Evolutionary conservation across 148 eudicot species (phyloP).

Genomic region (Heliamphora exappendiculata): DNA sequence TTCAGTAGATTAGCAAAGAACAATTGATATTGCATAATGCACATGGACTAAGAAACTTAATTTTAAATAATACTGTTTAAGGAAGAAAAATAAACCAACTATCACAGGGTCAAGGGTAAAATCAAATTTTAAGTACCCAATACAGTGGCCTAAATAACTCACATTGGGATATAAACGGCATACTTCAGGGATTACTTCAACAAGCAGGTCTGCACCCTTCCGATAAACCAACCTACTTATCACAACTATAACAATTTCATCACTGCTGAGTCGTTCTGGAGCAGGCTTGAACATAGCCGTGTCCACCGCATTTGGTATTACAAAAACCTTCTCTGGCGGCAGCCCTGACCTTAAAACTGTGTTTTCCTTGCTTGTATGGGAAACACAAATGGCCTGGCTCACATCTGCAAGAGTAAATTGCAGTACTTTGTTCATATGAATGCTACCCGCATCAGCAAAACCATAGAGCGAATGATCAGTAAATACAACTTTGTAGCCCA

Average conservation of each 20-base stretch:
- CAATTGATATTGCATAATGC: background rate
- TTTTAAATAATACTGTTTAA: background rate
- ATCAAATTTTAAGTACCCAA: background rate
- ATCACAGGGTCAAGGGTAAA: background rate
- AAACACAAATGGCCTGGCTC: slow-evolving; percentile 89
- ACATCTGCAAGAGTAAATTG: slow-evolving; percentile 94
- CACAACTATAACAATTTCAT: slow-evolving; percentile 79
- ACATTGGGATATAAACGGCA: slow-evolving; percentile 82
- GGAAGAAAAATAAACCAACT: slow-evolving; percentile 1
- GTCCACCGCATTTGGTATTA: slow-evolving; percentile 96
- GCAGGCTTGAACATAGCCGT: slow-evolving; percentile 97
- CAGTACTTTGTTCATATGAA: slow-evolving; percentile 96
- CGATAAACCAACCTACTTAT: slow-evolving; percentile 94
- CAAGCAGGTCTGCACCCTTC: slow-evolving; percentile 96
- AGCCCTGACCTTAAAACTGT: slow-evolving; percentile 88
- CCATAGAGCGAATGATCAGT: slow-evolving; percentile 99
- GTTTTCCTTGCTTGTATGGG: slow-evolving; percentile 97
- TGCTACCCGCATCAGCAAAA: slow-evolving; percentile 90
- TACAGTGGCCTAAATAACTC: slow-evolving; percentile 26
- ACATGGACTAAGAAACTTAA: background rate
- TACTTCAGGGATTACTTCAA: slow-evolving; percentile 97
- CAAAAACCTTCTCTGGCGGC: slow-evolving; percentile 83
- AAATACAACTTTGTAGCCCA: slow-evolving; percentile 94
- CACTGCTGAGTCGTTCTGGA: slow-evolving; percentile 45
- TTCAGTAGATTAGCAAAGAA: background rate